Percentiles rank a stretch among this genome's conserved stretches.
Conservation (phyloP, 1,284 basidiomycete species). For the Heterobasidion parviporum region DNA sequence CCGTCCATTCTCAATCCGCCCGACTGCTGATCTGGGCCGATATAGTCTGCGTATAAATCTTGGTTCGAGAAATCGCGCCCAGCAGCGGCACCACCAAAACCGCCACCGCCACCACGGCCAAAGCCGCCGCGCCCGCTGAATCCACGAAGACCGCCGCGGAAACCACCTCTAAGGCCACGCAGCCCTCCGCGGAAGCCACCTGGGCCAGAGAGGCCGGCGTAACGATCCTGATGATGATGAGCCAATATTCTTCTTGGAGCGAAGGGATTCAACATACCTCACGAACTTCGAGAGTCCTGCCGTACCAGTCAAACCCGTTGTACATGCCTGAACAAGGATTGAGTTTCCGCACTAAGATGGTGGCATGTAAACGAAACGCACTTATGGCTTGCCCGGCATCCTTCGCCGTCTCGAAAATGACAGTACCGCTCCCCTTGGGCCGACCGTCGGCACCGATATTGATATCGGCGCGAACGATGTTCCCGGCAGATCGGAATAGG, state of each 20-base stretch:
- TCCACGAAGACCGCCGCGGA: conserved; percentile 42
- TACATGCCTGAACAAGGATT: conserved; percentile 63
- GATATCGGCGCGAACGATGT: conserved; percentile 91
- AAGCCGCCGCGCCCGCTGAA: conserved; percentile 35
- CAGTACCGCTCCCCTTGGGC: conserved; percentile 91
- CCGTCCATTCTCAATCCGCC: conserved; percentile 41
- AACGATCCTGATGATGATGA: conserved; percentile 61
- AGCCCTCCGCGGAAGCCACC: conserved; percentile 51
- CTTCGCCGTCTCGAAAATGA: conserved; percentile 87
- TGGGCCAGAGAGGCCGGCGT: conserved; percentile 69
- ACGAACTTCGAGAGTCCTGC: conserved; percentile 85
- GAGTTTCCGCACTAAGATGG: background rate
- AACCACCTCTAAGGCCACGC: conserved; percentile 51
- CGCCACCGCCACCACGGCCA: conserved; percentile 39
- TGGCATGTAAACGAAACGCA: conserved; percentile 28
- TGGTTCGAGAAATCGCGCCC: conserved; percentile 71
- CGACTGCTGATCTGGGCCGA: conserved; percentile 64
- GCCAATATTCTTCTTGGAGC: background rate
- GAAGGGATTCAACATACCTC: conserved; percentile 46
- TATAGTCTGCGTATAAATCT: conserved; percentile 77
- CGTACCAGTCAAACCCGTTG: conserved; percentile 92
- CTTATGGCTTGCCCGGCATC: conserved; percentile 89
- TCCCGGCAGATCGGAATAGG: conserved; percentile 89
- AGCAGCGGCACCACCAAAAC: conserved; percentile 20
- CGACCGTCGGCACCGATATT: conserved; percentile 88